Percentiles rank a stretch among this genome's conserved stretches.
phyloP scores from a whole-genome alignment of 2,329 filamentous ascomycete genomes.

The Cytospora piceicola region DNA sequence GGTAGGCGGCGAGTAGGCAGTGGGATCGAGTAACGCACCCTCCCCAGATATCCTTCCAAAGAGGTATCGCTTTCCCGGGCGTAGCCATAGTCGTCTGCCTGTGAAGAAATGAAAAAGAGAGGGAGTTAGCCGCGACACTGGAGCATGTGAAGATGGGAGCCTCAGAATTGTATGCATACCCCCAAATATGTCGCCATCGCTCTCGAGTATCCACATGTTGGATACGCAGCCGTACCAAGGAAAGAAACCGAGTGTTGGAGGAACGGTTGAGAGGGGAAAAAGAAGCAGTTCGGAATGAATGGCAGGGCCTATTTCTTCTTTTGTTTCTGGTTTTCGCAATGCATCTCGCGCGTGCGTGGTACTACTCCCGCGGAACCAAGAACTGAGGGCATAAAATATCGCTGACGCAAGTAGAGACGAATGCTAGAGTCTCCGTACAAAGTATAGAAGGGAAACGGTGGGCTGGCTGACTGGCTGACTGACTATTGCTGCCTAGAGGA shows the following conservation, averaged over 20 bases:
- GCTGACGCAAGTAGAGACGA: no score
- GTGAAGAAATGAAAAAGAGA: constrained; percentile 21
- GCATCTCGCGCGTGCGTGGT: no score
- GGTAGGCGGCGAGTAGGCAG: constrained; percentile 4
- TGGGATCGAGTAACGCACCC: constrained; percentile 18
- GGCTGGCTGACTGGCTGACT: no score
- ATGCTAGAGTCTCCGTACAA: no score
- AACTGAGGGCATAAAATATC: no score
- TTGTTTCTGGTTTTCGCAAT: background rate
- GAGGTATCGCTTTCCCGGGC: constrained; percentile 82
- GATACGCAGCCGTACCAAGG: background rate
- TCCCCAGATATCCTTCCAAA: constrained; percentile 73
- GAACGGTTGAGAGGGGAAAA: background rate
- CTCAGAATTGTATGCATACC: constrained; percentile 39
- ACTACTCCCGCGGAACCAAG: no score
- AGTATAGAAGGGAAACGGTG: no score
- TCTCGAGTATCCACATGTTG: constrained; percentile 68
- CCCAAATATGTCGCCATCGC: constrained; percentile 57
- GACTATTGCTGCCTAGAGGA: background rate
- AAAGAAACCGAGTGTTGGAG: background rate
- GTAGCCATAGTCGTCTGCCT: constrained; percentile 80
- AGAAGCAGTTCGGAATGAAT: background rate
- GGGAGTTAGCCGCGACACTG: constrained; percentile 17
- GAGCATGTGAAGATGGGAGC: background rate
- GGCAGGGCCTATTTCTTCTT: background rate